phyloP scores from a whole-genome alignment of 768 basidiomycete genomes.

The Candolleomyces eurysporus region DNA sequence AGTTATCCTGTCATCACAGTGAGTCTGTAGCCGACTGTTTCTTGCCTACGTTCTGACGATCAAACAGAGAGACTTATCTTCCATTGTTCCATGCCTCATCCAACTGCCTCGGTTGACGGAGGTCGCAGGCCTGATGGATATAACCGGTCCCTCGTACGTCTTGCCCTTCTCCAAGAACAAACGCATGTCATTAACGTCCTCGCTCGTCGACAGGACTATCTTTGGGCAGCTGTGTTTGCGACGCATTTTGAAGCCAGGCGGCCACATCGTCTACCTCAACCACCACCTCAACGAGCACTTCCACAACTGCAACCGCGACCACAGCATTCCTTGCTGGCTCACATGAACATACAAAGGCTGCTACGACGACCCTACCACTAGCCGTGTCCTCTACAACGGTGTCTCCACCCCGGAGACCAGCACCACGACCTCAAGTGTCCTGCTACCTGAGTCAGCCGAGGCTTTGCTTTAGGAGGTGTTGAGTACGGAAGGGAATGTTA shows the following conservation, averaged over 20 bases:
- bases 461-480: conserved; percentile 28
- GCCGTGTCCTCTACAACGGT: conserved; percentile 1
- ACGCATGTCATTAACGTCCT: background rate
- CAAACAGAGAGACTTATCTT: conserved; percentile 43
- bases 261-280: conserved; percentile 8
- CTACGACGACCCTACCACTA: conserved; percentile 12
- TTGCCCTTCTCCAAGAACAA: conserved; percentile 6
- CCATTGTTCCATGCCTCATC: conserved; percentile 67
- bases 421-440: conserved; percentile 28
- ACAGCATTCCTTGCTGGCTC: conserved; percentile 14
- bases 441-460: conserved; percentile 21
- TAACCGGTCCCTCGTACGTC: conserved; percentile 49
- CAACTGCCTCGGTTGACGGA: conserved; percentile 39
- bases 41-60: background rate
- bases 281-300: conserved; percentile 11
- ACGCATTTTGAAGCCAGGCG: conserved; percentile 47
- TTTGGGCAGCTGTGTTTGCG: conserved; percentile 67
- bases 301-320: conserved; percentile 14
- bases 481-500: conserved; percentile 34
- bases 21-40: no score
- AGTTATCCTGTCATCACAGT: conserved; percentile 55
- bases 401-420: conserved; percentile 6
- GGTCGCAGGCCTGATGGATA: conserved; percentile 48
- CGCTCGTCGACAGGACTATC: conserved; percentile 39
- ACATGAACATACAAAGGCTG: conserved; percentile 19